Evolutionary conservation across 306 rosid genomes (phyloP).

Genomic region (Trifolium repens): DNA sequence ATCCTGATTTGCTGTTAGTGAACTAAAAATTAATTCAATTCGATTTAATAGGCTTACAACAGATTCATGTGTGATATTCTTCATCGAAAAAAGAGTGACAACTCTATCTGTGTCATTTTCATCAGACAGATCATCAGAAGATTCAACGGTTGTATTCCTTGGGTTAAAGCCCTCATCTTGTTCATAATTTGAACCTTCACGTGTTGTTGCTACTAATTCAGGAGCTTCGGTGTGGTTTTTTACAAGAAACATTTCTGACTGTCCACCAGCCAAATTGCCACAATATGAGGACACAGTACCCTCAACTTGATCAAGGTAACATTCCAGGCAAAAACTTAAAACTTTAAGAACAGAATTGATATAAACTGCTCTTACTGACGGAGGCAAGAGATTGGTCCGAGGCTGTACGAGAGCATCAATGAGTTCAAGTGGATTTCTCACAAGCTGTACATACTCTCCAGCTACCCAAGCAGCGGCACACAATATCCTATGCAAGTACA

Average conservation of each 20-base stretch:
- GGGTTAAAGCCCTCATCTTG: constrained; percentile 64
- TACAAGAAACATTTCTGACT: constrained; percentile 41
- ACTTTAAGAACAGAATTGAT: constrained; percentile 81
- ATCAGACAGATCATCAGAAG: constrained; percentile 47
- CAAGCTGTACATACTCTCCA: constrained; percentile 79
- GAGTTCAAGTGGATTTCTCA: constrained; percentile 71
- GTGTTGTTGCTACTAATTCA: constrained; percentile 42
- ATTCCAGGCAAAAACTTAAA: constrained; percentile 61
- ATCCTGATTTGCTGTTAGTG: constrained; percentile 65
- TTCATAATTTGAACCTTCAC: constrained; percentile 43
- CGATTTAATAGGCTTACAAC: constrained; percentile 56
- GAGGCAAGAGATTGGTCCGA: constrained; percentile 80
- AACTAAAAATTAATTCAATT: constrained; percentile 62
- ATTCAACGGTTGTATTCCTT: constrained; percentile 48
- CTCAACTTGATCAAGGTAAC: constrained; percentile 59
- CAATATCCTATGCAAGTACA: constrained; percentile 69
- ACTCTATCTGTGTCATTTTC: constrained; percentile 44
- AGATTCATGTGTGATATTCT: constrained; percentile 53
- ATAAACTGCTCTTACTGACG: constrained; percentile 77
- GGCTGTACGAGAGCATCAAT: constrained; percentile 92
- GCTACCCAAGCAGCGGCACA: constrained; percentile 91
- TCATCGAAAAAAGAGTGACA: constrained; percentile 41
- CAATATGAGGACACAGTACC: constrained; percentile 36
- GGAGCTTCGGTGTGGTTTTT: constrained; percentile 46
- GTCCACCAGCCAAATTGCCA: constrained; percentile 42